Conservation (phyloP, 2,329 filamentous ascomycete species). For the Colletotrichum abscissum region DNA sequence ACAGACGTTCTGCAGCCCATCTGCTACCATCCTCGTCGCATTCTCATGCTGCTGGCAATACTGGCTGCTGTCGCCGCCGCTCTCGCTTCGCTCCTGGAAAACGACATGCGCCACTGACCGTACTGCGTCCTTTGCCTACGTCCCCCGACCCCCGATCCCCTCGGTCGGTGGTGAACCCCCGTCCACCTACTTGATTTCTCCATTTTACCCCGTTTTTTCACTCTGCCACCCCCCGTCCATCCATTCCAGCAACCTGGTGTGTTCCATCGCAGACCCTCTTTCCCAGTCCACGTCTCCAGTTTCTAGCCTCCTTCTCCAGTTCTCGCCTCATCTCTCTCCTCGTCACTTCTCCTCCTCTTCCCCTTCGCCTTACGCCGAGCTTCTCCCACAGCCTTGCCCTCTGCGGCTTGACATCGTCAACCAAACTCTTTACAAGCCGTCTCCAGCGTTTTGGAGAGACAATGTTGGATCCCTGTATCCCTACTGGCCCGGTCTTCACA, state of each 20-base stretch:
- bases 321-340: conserved; percentile 14
- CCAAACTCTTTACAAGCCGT: background rate
- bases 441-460: background rate
- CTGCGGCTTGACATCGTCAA: background rate
- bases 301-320: conserved; percentile 6
- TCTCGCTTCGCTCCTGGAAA: background rate
- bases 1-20: background rate
- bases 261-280: conserved; percentile 30
- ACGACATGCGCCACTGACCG: background rate
- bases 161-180: background rate
- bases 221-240: conserved; percentile 11
- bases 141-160: background rate
- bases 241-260: conserved; percentile 30
- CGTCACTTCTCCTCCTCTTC: conserved; percentile 1
- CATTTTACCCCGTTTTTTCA: conserved; percentile 33
- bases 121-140: background rate
- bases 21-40: background rate
- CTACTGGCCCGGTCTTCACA: conserved; percentile 4
- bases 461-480: conserved; percentile 24
- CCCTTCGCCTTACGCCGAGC: background rate
- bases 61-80: background rate
- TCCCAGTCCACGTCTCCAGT: conserved; percentile 12
- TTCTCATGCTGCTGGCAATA: background rate
- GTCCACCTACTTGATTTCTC: conserved; percentile 4
- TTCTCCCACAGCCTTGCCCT: conserved; percentile 4